Conservation (phyloP, 2,329 filamentous ascomycete genomes). For the Escovopsis weberi region DNA sequence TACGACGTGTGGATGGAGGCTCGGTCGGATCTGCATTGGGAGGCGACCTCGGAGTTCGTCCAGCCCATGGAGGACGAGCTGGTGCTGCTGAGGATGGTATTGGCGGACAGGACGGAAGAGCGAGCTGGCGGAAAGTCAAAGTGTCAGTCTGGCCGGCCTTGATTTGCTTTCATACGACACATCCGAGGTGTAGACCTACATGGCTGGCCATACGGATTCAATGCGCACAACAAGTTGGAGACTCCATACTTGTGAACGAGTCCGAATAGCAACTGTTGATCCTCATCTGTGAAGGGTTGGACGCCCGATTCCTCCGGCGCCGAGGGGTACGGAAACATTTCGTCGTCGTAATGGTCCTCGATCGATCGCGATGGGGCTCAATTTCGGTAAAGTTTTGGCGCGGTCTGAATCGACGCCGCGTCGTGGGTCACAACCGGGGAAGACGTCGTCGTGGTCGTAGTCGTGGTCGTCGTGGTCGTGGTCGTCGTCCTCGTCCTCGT, state of each 20-base stretch:
- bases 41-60: constrained; percentile 26
- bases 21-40: constrained; percentile 23
- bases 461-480: no score
- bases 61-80: constrained; percentile 27
- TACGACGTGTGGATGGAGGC: constrained; percentile 25
- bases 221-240: constrained; percentile 21
- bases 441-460: constrained; percentile 14
- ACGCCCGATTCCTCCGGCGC: constrained; percentile 20
- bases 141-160: background rate
- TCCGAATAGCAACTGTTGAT: constrained; percentile 22
- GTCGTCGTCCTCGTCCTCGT: no score
- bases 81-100: constrained; percentile 24
- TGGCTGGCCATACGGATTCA: constrained; percentile 21
- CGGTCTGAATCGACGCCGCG: no score
- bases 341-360: background rate
- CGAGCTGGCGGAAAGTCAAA: constrained; percentile 16
- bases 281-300: constrained; percentile 23
- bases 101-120: constrained; percentile 25
- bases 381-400: constrained; percentile 7
- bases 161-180: no score
- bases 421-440: no score
- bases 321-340: constrained; percentile 21
- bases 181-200: constrained; percentile 16
- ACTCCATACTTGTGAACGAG: constrained; percentile 25
- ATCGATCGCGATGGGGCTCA: background rate